phyloP scores from a whole-genome alignment of 2,329 filamentous ascomycete species.

The Drechslerella coelobrocha region DNA sequence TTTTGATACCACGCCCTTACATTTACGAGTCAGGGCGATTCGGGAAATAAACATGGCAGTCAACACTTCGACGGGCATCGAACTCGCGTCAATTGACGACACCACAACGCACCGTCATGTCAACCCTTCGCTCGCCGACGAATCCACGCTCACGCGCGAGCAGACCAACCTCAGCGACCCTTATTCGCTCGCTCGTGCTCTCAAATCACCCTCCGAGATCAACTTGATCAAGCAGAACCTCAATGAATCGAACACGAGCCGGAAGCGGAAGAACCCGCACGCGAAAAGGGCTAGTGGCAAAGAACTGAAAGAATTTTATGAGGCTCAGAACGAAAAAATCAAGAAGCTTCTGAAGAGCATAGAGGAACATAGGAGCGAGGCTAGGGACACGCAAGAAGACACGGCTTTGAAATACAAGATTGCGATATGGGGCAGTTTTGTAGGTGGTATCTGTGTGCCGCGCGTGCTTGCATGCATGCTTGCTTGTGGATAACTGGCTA shows the following conservation, averaged over 20 bases:
- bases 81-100: constrained; percentile 30
- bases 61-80: constrained; percentile 19
- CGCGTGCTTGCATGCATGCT: not conserved
- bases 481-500: not conserved
- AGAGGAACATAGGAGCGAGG: constrained; percentile 84
- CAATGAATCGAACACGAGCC: constrained; percentile 55
- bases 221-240: constrained; percentile 76
- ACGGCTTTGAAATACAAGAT: constrained; percentile 73
- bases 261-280: constrained; percentile 55
- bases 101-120: constrained; percentile 43
- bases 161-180: constrained; percentile 66
- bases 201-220: constrained; percentile 80
- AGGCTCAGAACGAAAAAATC: constrained; percentile 90
- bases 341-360: constrained; percentile 89
- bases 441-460: constrained; percentile 15
- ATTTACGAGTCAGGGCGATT: not conserved
- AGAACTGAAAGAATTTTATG: constrained; percentile 81
- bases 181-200: constrained; percentile 75
- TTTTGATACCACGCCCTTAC: too few species aligned
- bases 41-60: constrained; percentile 19
- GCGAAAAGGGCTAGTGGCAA: constrained; percentile 60
- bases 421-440: constrained; percentile 66
- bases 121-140: constrained; percentile 18
- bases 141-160: constrained; percentile 34
- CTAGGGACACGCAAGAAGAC: constrained; percentile 77